Evolutionary conservation across 2,329 filamentous ascomycete genomes (phyloP).

Genomic region (Exserohilum rostratum): DNA sequence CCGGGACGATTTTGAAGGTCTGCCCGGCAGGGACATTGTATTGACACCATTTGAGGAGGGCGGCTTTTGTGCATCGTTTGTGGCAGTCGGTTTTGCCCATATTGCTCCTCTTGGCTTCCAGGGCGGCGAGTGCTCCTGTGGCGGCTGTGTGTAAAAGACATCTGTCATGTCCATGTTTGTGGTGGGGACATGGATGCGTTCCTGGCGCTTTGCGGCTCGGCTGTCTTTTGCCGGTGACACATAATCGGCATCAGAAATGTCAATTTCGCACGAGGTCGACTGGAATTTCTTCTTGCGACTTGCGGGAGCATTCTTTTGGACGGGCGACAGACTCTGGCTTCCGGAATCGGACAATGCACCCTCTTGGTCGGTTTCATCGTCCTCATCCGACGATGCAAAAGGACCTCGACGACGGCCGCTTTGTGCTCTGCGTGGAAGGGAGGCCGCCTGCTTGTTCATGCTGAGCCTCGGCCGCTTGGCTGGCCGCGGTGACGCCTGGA

Average conservation of each 20-base stretch:
- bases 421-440: slow-evolving; percentile 31
- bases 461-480: slow-evolving; percentile 46
- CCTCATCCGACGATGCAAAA: slow-evolving; percentile 38
- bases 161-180: slow-evolving; percentile 50
- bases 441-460: slow-evolving; percentile 29
- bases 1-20: slow-evolving; percentile 34
- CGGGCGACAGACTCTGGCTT: slow-evolving; percentile 15
- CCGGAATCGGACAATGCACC: slow-evolving; percentile 14
- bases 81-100: slow-evolving; percentile 52
- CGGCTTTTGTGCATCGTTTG: slow-evolving; percentile 35
- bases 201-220: slow-evolving; percentile 45
- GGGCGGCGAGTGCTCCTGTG: slow-evolving; percentile 50
- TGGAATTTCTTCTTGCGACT: slow-evolving; percentile 22
- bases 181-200: slow-evolving; percentile 53
- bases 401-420: slow-evolving; percentile 23
- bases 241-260: slow-evolving; percentile 9
- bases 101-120: slow-evolving; percentile 55
- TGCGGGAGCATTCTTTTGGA: slow-evolving; percentile 10
- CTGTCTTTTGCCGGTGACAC: slow-evolving; percentile 31
- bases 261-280: slow-evolving; percentile 15
- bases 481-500: slow-evolving; percentile 43
- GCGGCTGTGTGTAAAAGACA: slow-evolving; percentile 53
- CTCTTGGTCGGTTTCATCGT: slow-evolving; percentile 19
- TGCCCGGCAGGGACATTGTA: slow-evolving; percentile 32
- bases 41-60: slow-evolving; percentile 28